Evolutionary conservation across 805 yeast genomes (phyloP), one percentile per base, ranked within the genome.

Genomic region (Grigorovia yakushimaensis): DNA sequence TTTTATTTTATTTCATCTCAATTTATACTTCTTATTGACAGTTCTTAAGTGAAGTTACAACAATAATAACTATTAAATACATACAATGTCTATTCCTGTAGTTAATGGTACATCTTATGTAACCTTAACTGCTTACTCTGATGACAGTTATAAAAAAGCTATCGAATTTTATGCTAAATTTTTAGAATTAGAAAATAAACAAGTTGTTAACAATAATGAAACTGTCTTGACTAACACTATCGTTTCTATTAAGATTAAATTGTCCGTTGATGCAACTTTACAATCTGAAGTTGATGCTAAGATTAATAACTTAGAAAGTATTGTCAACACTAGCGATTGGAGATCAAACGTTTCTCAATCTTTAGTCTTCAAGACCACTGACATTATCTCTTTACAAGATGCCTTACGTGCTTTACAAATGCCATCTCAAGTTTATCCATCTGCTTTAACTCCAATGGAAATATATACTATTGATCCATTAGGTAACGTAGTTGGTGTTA

Each of bases 401-500:
- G 54, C 66, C 46, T 59, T 61, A 39, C 53, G 52, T n/a, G 52
- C 51, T 42, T 53, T 58, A 15, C 52, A 56, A 4, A 56, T 66
- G 1, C 67, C 73, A 13, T 70, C 68, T 47, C 89, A 82, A 63
- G 71, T 77, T 21, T 71, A 74, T 55, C 96, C 98, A 5, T 79
- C 81, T 48, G 84, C 79, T 42, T 68, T 82, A 47, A 77, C 76
- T 47, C 95, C 96, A 5, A 73, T 76, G 54, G 95, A 87, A 64
- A 70, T 84, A 6, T 87, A 82, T 64, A 75, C 80, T 7, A 61
- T 84, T 22, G 97, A 91, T 63, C 97, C 98, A 8, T 68, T 88
- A 52, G 96, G 96, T 18, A 77, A 78, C 55, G 64, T 88, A 24
- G 63, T 89, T 42, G 97, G 96, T 4, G 88, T 89, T 67, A 79